Percentiles rank a stretch among this genome's conserved stretches.
Evolutionary conservation across 2,329 filamentous ascomycete genomes (phyloP).

Genomic region (Pezicula rhizophila): DNA sequence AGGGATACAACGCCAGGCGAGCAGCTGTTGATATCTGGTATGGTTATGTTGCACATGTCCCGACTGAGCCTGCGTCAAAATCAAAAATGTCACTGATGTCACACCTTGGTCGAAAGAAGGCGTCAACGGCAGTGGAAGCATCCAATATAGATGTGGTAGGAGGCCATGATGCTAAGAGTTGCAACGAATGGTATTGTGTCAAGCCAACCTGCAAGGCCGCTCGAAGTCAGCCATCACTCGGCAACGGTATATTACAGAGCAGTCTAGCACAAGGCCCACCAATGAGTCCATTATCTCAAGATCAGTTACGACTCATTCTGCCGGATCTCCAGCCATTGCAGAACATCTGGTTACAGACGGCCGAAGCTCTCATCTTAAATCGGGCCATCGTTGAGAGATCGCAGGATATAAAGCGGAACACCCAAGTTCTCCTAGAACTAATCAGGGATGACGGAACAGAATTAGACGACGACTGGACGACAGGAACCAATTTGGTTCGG

Average conservation of each 20-base stretch:
- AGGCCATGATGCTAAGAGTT: constrained; percentile 19
- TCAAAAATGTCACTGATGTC: constrained; percentile 41
- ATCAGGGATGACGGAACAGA: constrained; percentile 55
- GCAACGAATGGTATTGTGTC: constrained; percentile 29
- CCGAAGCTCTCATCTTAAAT: constrained; percentile 55
- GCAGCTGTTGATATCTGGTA: constrained; percentile 57
- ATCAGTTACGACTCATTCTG: constrained; percentile 45
- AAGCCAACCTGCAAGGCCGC: constrained; percentile 23
- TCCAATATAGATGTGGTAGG: constrained; percentile 16
- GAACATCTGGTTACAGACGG: constrained; percentile 57
- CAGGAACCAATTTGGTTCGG: constrained; percentile 9
- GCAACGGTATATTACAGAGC: constrained; percentile 48
- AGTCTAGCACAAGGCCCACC: constrained; percentile 56
- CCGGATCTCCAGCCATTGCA: constrained; percentile 51
- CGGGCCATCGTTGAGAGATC: constrained; percentile 51
- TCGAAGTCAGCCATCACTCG: constrained; percentile 18
- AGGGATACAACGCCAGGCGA: constrained; percentile 56
- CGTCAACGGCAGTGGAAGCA: constrained; percentile 18
- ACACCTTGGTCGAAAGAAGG: constrained; percentile 53
- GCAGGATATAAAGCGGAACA: constrained; percentile 57
- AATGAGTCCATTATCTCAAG: constrained; percentile 48
- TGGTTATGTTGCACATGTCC: constrained; percentile 41
- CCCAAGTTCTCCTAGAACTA: constrained; percentile 56
- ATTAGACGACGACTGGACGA: constrained; percentile 53
- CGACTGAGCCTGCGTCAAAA: constrained; percentile 35